Conservation (phyloP, 2,329 filamentous ascomycete genomes). For the Colletotrichum sp. region DNA sequence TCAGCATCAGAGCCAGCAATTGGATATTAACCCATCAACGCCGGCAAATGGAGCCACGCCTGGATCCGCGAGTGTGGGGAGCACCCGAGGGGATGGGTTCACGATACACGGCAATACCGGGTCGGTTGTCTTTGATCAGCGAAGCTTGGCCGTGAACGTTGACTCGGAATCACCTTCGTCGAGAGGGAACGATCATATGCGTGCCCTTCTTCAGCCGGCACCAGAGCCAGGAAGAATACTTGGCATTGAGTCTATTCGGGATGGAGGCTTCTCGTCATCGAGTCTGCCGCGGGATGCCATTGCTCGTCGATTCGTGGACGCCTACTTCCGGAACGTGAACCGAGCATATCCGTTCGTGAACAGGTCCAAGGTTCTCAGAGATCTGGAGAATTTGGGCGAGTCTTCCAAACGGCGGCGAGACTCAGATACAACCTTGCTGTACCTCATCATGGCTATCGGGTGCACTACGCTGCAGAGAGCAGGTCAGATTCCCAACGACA, state of each 20-base stretch:
- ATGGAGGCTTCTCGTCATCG: not conserved
- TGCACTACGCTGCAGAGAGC: conserved; percentile 48
- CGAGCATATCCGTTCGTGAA: conserved; percentile 51
- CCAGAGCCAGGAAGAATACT: conserved; percentile 1
- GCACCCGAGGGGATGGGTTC: not conserved
- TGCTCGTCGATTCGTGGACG: conserved; percentile 42
- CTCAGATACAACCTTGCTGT: conserved; percentile 39
- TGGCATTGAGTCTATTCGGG: conserved; percentile 12
- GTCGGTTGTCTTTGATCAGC: not conserved
- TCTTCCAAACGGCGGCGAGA: conserved; percentile 28
- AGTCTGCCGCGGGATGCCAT: conserved; percentile 26
- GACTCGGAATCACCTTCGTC: conserved; percentile 7
- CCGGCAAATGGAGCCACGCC: conserved; percentile 10
- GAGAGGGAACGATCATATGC: conserved; percentile 1
- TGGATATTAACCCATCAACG: not conserved
- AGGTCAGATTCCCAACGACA: conserved; percentile 41
- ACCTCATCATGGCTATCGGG: conserved; percentile 52
- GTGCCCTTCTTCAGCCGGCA: conserved; percentile 8
- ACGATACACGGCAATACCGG: not conserved
- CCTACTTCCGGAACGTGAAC: conserved; percentile 51
- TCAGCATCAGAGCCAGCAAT: not conserved
- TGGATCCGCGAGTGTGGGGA: conserved; percentile 4
- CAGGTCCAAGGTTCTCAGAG: conserved; percentile 35
- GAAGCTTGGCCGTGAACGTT: not conserved
- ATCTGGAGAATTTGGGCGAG: conserved; percentile 35